Base-by-base conservation (phyloP, 2,329 filamentous ascomycete genomes). In the Periconia macrospinosa region DNA sequence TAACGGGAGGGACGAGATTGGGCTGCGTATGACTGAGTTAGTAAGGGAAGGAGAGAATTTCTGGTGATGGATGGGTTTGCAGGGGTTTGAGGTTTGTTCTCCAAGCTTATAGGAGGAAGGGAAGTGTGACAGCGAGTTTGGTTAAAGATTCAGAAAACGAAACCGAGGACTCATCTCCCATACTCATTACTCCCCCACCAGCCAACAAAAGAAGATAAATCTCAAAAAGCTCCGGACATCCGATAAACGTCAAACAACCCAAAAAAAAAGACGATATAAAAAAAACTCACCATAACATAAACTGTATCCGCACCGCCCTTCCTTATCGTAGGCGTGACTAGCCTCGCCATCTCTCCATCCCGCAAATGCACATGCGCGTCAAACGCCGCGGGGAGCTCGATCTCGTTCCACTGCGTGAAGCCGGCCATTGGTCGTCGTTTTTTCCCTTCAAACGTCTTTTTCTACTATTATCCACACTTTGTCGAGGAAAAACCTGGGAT, bases 351-450 rank as follows among this genome's bases (percentile, higher is more conserved):
- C 30, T 76, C 74, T 15, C 78, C 78, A 68, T 82, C 78, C 30
- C 81, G 74, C 45, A 83, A 67, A 62, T 83, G 81, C 44, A 83
- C 80, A 57, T 78, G 79, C 53, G 80, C 78, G 49, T 81, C 79
- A 48, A 79, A 79, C 20, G 78, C 75, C n/a, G 77, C 78, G 3
- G 77, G 75, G 42, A 81, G 66, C 61, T 79, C 76, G 41, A 78
- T 60, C 55, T 78, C 76, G 30, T 75, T 67, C 33, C 33, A 37
- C 15, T 37, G 33, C 33, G 33, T 37, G 33, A 37, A 37, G 11
- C 33, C 30, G 13, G 30, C 33, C 33, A 37, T 37, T 14, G 11
- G 8, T 33, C 30, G 7, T 33, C 30, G 30, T 13, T 33, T 33
- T 33, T 33, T 7, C 30, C n/a, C n/a, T 27, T 3, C 23, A 5